Percentiles rank a stretch among this genome's conserved stretches.
phyloP scores from a whole-genome alignment of 352 stramenopile species.

The Phytophthora gonapodyides region DNA sequence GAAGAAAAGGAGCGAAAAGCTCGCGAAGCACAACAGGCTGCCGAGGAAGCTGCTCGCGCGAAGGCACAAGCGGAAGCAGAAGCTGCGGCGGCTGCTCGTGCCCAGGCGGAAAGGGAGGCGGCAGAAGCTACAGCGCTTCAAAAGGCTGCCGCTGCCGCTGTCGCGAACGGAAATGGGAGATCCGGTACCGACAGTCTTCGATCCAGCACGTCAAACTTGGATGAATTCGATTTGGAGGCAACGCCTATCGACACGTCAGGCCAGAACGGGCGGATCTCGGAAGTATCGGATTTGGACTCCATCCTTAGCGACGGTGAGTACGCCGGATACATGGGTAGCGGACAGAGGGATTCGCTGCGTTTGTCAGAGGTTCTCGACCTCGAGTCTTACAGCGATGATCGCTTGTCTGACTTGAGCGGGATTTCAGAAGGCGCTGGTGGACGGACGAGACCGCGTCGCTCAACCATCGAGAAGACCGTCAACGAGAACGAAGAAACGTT shows the following conservation, averaged over 20 bases:
- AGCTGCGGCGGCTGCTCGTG: slow-evolving; percentile 27
- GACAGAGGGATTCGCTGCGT: slow-evolving; percentile 65
- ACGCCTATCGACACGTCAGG: slow-evolving; percentile 37
- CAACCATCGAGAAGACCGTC: slow-evolving; percentile 35
- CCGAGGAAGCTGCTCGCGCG: slow-evolving; percentile 42
- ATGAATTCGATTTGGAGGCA: slow-evolving; percentile 76
- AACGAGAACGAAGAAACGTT: slow-evolving; percentile 51
- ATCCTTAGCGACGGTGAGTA: slow-evolving; percentile 67
- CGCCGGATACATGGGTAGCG: slow-evolving; percentile 52
- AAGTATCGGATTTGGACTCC: slow-evolving; percentile 68
- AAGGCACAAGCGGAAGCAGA: slow-evolving; percentile 42
- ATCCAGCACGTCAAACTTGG: slow-evolving; percentile 50
- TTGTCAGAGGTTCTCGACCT: slow-evolving; percentile 84
- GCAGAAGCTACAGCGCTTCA: slow-evolving; percentile 32
- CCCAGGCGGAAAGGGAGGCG: slow-evolving; percentile 39
- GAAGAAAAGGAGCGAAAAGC: slow-evolving; percentile 54
- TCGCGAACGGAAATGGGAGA: slow-evolving; percentile 35
- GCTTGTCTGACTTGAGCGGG: slow-evolving; percentile 62
- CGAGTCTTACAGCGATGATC: slow-evolving; percentile 53
- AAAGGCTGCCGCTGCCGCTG: slow-evolving; percentile 35
- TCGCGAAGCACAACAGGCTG: slow-evolving; percentile 32
- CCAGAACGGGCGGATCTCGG: slow-evolving; percentile 61
- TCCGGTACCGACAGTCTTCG: slow-evolving; percentile 34
- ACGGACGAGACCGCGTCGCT: slow-evolving; percentile 26
- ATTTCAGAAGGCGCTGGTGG: slow-evolving; percentile 51